Conservation (phyloP, 2,329 filamentous ascomycete genomes). For the Zasmidium cellare region DNA sequence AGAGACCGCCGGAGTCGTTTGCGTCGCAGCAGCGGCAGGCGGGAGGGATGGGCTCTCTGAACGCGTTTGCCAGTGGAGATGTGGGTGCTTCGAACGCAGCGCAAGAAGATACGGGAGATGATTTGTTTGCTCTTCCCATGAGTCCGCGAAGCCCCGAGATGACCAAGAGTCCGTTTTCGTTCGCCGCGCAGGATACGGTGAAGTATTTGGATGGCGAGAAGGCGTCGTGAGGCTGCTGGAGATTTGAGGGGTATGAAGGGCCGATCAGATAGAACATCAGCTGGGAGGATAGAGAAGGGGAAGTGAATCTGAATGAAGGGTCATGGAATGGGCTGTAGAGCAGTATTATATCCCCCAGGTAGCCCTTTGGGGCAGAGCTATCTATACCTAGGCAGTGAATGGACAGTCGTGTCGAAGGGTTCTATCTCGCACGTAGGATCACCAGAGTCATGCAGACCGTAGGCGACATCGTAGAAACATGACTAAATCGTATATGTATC, state of each 20-base stretch:
- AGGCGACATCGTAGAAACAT: too few relatives aligned
- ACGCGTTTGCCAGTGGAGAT: constrained; percentile 42
- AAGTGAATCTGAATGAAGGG: neutral
- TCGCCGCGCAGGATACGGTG: constrained; percentile 44
- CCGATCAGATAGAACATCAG: too few relatives aligned
- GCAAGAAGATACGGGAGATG: constrained; percentile 67
- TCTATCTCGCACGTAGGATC: too few relatives aligned
- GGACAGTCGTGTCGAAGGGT: neutral
- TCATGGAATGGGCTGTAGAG: neutral
- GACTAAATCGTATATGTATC: too few relatives aligned
- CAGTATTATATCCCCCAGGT: neutral
- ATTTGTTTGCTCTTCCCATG: constrained; percentile 82
- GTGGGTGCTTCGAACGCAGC: constrained; percentile 33
- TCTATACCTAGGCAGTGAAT: neutral
- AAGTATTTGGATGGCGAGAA: constrained; percentile 29
- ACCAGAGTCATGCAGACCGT: too few relatives aligned
- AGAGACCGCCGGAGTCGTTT: constrained; percentile 36
- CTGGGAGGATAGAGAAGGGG: neutral
- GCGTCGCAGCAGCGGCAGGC: constrained; percentile 41
- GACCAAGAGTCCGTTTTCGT: constrained; percentile 76
- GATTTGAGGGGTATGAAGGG: too few relatives aligned
- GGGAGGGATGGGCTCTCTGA: constrained; percentile 43
- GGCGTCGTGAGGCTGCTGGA: constrained; percentile 3
- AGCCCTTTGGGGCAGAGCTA: neutral
- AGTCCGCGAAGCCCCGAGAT: constrained; percentile 85